phyloP scores from a whole-genome alignment of 768 basidiomycete species.

The Podaxis pistillaris region DNA sequence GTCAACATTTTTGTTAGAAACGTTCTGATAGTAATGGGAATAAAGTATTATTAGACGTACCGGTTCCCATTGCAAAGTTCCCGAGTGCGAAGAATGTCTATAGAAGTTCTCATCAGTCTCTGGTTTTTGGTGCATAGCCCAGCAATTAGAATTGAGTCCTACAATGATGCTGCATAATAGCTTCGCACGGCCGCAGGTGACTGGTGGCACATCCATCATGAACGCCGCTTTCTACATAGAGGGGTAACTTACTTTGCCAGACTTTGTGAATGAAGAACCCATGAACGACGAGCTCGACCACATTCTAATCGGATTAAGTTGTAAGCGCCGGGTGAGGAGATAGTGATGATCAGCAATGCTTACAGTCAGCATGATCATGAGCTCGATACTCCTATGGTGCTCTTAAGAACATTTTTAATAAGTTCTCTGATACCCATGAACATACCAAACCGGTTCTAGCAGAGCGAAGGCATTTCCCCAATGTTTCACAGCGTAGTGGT shows the following conservation, averaged over 20 bases:
- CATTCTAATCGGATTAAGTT: not conserved
- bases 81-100: conserved; percentile 10
- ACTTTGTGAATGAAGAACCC: conserved; percentile 6
- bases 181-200: not conserved
- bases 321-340: not conserved
- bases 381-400: not conserved
- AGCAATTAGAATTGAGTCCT: too few relatives aligned
- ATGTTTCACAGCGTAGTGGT: not conserved
- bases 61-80: conserved; percentile 9
- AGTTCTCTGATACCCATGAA: too few relatives aligned
- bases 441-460: not conserved
- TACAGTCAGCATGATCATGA: not conserved
- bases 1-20: not conserved
- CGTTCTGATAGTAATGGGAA: not conserved
- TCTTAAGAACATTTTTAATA: not conserved
- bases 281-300: not conserved
- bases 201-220: not conserved
- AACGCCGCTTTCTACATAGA: not conserved
- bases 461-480: conserved; percentile 1
- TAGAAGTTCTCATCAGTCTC: too few relatives aligned
- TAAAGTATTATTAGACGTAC: not conserved
- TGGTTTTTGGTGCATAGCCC: not conserved
- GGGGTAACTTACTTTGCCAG: not conserved
- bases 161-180: conserved; percentile 5
- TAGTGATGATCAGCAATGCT: not conserved